Percentiles rank a stretch among this genome's conserved stretches.
Conservation (phyloP, 2,329 filamentous ascomycete genomes). For the Orbilia javanica region DNA sequence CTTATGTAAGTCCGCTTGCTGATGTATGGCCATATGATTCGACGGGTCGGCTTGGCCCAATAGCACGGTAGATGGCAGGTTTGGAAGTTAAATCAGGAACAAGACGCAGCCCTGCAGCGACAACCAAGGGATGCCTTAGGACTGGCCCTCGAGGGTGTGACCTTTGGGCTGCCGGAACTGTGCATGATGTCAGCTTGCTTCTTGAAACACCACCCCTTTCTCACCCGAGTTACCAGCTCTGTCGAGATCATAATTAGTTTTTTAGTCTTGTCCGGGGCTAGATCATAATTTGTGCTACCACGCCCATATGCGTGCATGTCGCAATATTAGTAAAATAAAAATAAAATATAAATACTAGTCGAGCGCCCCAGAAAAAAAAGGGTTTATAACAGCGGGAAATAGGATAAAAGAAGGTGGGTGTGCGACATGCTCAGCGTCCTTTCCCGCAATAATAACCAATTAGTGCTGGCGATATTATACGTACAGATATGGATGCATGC, state of each 20-base stretch:
- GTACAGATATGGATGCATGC: slow-evolving; percentile 1
- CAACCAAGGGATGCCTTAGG: not conserved
- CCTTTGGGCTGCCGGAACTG: not conserved
- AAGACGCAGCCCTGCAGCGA: slow-evolving; percentile 1
- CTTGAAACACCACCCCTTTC: slow-evolving; percentile 44
- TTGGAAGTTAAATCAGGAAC: slow-evolving; percentile 45
- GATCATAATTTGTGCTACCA: not conserved
- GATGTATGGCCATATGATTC: slow-evolving; percentile 24
- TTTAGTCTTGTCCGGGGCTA: too few relatives aligned
- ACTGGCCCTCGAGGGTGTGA: not conserved
- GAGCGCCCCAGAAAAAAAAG: not conserved
- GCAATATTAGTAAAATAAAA: not conserved
- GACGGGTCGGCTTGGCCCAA: slow-evolving; percentile 2
- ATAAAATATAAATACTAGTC: too few relatives aligned
- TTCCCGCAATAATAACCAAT: not conserved
- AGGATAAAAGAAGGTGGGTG: not conserved
- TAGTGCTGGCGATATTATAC: not conserved
- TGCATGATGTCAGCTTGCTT: slow-evolving; percentile 56
- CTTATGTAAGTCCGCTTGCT: too few relatives aligned
- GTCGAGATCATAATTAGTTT: too few relatives aligned
- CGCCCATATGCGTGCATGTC: not conserved
- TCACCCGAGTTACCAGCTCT: not conserved
- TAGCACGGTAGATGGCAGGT: not conserved
- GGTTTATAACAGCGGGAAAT: not conserved
- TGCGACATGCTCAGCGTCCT: not conserved